Conservation (phyloP, 2,329 filamentous ascomycete species). For the Trichoderma guizhouense region DNA sequence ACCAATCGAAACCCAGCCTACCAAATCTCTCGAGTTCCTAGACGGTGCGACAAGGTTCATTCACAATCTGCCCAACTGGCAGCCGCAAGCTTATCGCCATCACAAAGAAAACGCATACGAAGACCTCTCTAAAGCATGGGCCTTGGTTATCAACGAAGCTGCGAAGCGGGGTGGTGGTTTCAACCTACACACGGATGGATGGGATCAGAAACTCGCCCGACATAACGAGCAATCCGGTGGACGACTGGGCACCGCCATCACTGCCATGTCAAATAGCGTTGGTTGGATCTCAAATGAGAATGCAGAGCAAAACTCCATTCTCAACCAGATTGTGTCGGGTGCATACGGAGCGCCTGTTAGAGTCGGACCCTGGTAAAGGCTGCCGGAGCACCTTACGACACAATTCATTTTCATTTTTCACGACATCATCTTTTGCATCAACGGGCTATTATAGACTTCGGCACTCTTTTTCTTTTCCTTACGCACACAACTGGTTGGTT, state of each 20-base stretch:
- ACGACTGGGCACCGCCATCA: constrained; percentile 74
- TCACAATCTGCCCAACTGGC: constrained; percentile 87
- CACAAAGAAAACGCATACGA: constrained; percentile 96
- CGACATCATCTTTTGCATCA: constrained; percentile 33
- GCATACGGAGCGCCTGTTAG: constrained; percentile 58
- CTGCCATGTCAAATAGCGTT: constrained; percentile 69
- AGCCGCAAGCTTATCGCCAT: constrained; percentile 80
- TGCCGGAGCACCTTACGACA: constrained; percentile 31
- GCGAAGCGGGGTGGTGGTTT: constrained; percentile 90
- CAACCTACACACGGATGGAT: constrained; percentile 81
- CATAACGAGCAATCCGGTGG: constrained; percentile 87
- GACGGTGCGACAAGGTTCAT: constrained; percentile 88
- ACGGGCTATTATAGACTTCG: constrained; percentile 37
- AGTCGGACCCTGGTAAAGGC: constrained; percentile 57
- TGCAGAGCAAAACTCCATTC: constrained; percentile 53
- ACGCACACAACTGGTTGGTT: constrained; percentile 25
- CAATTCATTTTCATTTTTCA: constrained; percentile 21
- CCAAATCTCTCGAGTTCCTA: constrained; percentile 79
- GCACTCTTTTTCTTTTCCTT: constrained; percentile 28
- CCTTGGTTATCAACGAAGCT: constrained; percentile 83
- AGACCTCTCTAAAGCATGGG: constrained; percentile 92
- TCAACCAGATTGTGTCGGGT: constrained; percentile 60
- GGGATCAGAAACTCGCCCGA: constrained; percentile 82
- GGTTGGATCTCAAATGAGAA: constrained; percentile 63
- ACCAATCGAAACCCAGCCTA: constrained; percentile 81